phyloP scores from a whole-genome alignment of 345 rosid species.

The Heritiera littoralis region DNA sequence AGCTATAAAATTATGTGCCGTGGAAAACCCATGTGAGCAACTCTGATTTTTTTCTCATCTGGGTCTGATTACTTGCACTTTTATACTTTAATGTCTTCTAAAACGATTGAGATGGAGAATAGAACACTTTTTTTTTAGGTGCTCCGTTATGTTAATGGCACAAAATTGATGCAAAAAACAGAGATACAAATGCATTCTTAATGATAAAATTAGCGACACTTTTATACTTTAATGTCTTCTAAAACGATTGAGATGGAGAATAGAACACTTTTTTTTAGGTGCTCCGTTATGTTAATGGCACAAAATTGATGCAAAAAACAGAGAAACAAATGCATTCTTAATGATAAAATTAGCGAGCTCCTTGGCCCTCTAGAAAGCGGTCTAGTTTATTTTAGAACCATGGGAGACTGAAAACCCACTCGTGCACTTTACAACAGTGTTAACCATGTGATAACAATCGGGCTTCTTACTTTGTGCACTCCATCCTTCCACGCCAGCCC shows the following conservation, averaged over 20 bases:
- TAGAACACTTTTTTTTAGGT: neutral
- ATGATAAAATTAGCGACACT: slow-evolving; percentile 21
- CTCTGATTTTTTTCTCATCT: neutral
- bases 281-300: neutral
- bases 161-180: slow-evolving; percentile 1
- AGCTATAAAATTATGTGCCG: neutral
- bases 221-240: neutral
- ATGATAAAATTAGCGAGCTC: slow-evolving; percentile 26
- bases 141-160: neutral
- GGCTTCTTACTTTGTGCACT: slow-evolving; percentile 82
- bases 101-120: neutral
- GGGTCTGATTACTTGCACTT: neutral
- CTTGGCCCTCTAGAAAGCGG: slow-evolving; percentile 35
- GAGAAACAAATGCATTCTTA: slow-evolving; percentile 15
- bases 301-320: slow-evolving; percentile 1
- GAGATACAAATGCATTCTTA: slow-evolving; percentile 15
- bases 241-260: neutral
- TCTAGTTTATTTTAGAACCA: slow-evolving; percentile 34
- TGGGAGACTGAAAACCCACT: slow-evolving; percentile 10
- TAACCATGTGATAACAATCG: slow-evolving; percentile 68
- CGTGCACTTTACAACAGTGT: slow-evolving; percentile 39
- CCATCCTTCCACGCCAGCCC: slow-evolving; percentile 79
- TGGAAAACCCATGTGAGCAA: neutral
- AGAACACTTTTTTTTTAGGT: neutral
- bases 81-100: neutral